phyloP scores from a whole-genome alignment of 768 basidiomycete species.

The Dacryopinax primogenitus region DNA sequence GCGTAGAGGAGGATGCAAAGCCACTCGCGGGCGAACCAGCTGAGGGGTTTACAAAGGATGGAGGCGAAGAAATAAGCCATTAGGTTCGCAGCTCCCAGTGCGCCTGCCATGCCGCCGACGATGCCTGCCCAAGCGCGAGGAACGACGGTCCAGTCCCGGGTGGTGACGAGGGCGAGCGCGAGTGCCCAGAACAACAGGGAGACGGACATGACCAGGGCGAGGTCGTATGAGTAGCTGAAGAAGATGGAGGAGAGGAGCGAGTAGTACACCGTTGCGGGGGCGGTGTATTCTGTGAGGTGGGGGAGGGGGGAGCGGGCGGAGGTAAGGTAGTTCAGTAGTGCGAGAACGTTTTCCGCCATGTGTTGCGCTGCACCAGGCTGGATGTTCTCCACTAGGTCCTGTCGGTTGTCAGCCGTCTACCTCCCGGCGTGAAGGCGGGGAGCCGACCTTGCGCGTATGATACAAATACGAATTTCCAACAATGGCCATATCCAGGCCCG shows the following conservation, averaged over 20 bases:
- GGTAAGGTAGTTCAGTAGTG: conserved; percentile 61
- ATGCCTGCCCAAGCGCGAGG: conserved; percentile 39
- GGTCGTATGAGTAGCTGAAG: conserved; percentile 53
- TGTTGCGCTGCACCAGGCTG: conserved; percentile 69
- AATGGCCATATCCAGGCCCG: conserved; percentile 86
- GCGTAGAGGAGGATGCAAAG: conserved; percentile 55
- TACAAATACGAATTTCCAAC: conserved; percentile 88
- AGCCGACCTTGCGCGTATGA: conserved; percentile 69
- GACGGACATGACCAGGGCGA: conserved; percentile 52
- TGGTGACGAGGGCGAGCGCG: conserved; percentile 15
- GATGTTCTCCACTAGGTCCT: conserved; percentile 73
- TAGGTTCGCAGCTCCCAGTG: conserved; percentile 50
- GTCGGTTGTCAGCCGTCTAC: conserved; percentile 7
- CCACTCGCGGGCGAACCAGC: conserved; percentile 72
- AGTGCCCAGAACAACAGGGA: conserved; percentile 31
- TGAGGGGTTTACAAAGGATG: conserved; percentile 55
- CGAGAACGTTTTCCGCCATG: conserved; percentile 80
- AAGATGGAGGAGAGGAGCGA: conserved; percentile 54
- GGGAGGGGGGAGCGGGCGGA: conserved; percentile 58
- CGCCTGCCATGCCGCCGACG: conserved; percentile 39
- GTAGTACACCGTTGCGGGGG: conserved; percentile 65
- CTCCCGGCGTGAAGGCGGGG: conserved; percentile 12
- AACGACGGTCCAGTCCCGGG: conserved; percentile 14
- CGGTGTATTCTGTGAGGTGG: conserved; percentile 37
- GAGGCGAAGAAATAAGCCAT: conserved; percentile 56